Conservation (phyloP, 345 rosid genomes). For the Citrus unshiu region DNA sequence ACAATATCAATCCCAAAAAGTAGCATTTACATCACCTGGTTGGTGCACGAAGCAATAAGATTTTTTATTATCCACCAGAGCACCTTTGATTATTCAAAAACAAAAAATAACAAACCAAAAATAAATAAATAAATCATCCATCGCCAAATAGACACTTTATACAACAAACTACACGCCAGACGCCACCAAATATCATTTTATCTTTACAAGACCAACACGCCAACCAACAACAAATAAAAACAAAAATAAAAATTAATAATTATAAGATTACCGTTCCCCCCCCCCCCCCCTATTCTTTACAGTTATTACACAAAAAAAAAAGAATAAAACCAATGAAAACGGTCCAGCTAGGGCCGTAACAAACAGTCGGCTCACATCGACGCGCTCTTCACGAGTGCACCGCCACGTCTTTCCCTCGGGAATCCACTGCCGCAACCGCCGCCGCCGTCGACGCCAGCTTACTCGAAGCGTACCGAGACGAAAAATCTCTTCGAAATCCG, state of each 20-base stretch:
- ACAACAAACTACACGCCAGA: too few relatives aligned
- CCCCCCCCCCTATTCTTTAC: too few relatives aligned
- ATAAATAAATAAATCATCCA: too few relatives aligned
- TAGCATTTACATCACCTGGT: not conserved
- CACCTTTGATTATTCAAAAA: not conserved
- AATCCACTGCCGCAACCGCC: constrained; percentile 9
- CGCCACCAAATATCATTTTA: not conserved
- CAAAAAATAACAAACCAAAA: too few relatives aligned
- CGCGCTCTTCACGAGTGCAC: constrained; percentile 18
- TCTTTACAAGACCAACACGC: not conserved
- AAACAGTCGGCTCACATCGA: constrained; percentile 10
- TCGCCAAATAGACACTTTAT: too few relatives aligned
- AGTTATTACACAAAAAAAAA: not conserved
- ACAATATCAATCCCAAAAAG: not conserved
- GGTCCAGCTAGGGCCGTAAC: constrained; percentile 13
- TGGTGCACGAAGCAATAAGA: too few relatives aligned
- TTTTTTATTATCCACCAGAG: too few relatives aligned
- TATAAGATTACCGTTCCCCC: too few relatives aligned
- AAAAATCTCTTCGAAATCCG: constrained; percentile 51
- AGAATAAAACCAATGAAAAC: not conserved
- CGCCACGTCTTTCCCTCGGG: constrained; percentile 14
- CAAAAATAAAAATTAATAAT: not conserved
- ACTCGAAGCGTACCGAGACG: constrained; percentile 56
- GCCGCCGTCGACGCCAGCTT: constrained; percentile 17
- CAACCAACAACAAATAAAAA: not conserved